Evolutionary conservation across 108 stramenopile genomes (phyloP), one percentile per base, ranked within the genome.

Genomic region (Cylindrotheca fusiformis): DNA sequence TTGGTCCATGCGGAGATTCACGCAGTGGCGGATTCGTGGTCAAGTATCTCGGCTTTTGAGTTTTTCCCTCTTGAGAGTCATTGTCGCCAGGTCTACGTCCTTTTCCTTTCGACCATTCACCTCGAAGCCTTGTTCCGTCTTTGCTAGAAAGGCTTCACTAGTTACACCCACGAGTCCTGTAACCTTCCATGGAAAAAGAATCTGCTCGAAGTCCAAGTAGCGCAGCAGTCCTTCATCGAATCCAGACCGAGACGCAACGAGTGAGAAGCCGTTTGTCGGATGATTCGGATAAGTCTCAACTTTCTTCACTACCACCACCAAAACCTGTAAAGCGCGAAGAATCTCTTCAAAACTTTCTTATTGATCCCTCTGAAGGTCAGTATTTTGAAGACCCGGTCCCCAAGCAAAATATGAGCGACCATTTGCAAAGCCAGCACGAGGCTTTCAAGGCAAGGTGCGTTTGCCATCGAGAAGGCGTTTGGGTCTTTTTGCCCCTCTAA

Each of bases 211-310:
- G n/a, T n/a, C n/a, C n/a, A n/a, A n/a, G n/a, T n/a, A n/a, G n/a
- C n/a, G n/a, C 36, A 2, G 63, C 52, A 52, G 63, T 36, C 25
- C 55, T 71, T 22, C 27, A 44, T 32, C 69, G 69, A 0, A 62
- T 71, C 55, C 52, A 71, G 36, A 24, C 62, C 28, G 69, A 71
- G 57, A 71, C 69, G 2, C 47, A 63, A 56, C 60, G 69, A 36
- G 61, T 71, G 0, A 44, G 55, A 55, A 49, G 48, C 27, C 52
- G 52, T 21, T 29, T 53, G 8, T 48, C 60, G 25, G 57, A 67
- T 48, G 47, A 56, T 26, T 66, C 46, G 12, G 25, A 30, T 20
- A 14, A 20, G n/a, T n/a, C n/a, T n/a, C n/a, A n/a, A n/a, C n/a
- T n/a, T n/a, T n/a, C n/a, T n/a, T n/a, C n/a, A n/a, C n/a, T n/a